Conservation (phyloP, 106 monocot species). For the Agapanthus africanus region DNA sequence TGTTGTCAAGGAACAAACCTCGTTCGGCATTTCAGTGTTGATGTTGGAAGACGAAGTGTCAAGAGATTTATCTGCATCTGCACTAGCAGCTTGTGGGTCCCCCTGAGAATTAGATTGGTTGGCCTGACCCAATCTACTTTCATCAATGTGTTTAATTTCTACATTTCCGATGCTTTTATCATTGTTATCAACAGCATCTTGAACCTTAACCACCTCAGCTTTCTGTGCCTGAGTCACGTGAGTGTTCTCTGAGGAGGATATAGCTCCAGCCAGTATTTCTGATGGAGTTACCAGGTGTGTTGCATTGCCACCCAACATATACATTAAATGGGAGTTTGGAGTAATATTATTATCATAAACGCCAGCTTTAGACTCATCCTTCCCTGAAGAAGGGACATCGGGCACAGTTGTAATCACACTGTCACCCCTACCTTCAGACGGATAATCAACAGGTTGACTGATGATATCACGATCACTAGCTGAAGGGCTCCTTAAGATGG, state of each 20-base stretch:
- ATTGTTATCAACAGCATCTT: slow-evolving; percentile 26
- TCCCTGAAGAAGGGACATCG: slow-evolving; percentile 22
- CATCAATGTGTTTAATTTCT: slow-evolving; percentile 48
- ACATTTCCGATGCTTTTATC: slow-evolving; percentile 18
- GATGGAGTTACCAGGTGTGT: slow-evolving; percentile 88
- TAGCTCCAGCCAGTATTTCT: slow-evolving; percentile 61
- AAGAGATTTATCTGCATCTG: slow-evolving; percentile 20
- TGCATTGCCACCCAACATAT: slow-evolving; percentile 25
- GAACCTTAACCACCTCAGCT: slow-evolving; percentile 29
- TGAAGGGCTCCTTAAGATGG: slow-evolving; percentile 27
- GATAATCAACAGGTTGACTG: slow-evolving; percentile 21
- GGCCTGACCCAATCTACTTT: slow-evolving; percentile 21
- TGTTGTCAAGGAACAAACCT: neutral
- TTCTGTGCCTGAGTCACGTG: slow-evolving; percentile 12
- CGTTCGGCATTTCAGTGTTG: slow-evolving; percentile 25
- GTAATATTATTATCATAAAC: slow-evolving; percentile 20
- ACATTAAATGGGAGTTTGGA: slow-evolving; percentile 30
- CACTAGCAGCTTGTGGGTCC: slow-evolving; percentile 20
- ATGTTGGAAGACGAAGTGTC: slow-evolving; percentile 17
- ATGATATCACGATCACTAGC: slow-evolving; percentile 20
- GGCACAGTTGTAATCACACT: slow-evolving; percentile 12
- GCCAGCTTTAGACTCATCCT: slow-evolving; percentile 7
- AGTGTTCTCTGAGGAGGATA: slow-evolving; percentile 37
- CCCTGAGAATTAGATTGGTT: slow-evolving; percentile 32
- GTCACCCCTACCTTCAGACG: slow-evolving; percentile 29